A percentile compares a stretch with the other conserved stretches of the same genome.
Evolutionary conservation across 331 rosid genomes (phyloP).

Genomic region (Stylosanthes scabra): DNA sequence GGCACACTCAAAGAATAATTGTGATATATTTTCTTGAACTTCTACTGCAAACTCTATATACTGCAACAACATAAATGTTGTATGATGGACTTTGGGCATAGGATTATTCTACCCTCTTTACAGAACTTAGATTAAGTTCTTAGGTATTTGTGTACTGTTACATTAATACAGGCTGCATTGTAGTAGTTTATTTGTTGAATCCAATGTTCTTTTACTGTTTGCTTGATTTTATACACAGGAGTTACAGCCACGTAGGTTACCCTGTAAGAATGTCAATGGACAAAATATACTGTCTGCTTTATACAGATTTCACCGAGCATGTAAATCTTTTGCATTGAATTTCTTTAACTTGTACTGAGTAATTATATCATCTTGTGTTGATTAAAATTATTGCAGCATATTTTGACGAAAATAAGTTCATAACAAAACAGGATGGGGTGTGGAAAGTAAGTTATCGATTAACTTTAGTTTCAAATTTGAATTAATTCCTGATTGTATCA

Average conservation of each 20-base stretch:
- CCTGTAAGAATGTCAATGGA: neutral
- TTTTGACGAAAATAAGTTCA: conserved; percentile 79
- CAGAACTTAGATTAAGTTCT: neutral
- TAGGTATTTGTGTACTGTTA: neutral
- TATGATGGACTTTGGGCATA: conserved; percentile 12
- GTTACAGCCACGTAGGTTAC: neutral
- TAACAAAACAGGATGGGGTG: conserved; percentile 76
- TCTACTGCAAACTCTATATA: neutral
- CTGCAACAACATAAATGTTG: neutral
- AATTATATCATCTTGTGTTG: conserved; percentile 20
- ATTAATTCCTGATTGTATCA: conserved; percentile 22
- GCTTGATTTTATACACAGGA: conserved; percentile 17
- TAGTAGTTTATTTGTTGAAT: conserved; percentile 10
- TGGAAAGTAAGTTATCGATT: conserved; percentile 73
- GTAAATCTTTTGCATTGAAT: conserved; percentile 27
- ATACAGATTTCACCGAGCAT: conserved; percentile 25
- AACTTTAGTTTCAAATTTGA: conserved; percentile 28
- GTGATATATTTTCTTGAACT: neutral
- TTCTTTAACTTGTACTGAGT: conserved; percentile 31
- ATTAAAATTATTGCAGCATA: conserved; percentile 59
- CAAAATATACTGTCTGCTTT: conserved; percentile 23
- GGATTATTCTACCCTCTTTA: neutral
- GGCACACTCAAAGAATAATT: neutral
- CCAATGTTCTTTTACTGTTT: conserved; percentile 19
- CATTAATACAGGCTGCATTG: neutral